Evolutionary conservation across 148 eudicot genomes (phyloP).

Genomic region (Cornus florida): DNA sequence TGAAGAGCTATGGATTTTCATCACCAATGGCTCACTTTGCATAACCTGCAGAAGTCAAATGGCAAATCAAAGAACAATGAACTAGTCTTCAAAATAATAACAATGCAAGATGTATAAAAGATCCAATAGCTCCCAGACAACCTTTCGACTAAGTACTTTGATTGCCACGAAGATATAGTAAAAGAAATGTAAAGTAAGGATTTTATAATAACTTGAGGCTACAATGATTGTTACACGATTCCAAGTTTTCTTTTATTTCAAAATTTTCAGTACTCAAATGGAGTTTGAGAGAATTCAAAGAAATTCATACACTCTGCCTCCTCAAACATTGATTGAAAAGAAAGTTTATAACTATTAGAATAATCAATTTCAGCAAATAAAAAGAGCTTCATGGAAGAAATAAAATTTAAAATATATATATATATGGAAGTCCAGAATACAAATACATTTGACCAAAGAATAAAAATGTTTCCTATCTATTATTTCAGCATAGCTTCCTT

Average conservation of each 20-base stretch:
- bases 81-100: background rate
- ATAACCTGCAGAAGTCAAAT: constrained; percentile 48
- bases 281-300: background rate
- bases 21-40: constrained; percentile 61
- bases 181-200: background rate
- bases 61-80: constrained; percentile 3
- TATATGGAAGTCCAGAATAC: background rate
- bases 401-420: too few relatives aligned
- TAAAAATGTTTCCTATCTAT: background rate
- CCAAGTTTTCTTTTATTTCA: background rate
- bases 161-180: background rate
- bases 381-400: too few relatives aligned
- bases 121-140: background rate
- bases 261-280: background rate
- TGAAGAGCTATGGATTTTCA: constrained; percentile 57
- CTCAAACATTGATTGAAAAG: too few relatives aligned
- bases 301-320: background rate
- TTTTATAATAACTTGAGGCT: background rate
- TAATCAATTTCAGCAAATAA: background rate
- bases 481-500: constrained; percentile 7
- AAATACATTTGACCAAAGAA: background rate
- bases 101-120: background rate
- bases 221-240: background rate
- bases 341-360: background rate
- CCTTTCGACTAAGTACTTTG: background rate